A percentile compares a stretch with the other conserved stretches of the same genome.
These are phyloP conservation scores for Barnettozyma hawaiiensis DNA, from an alignment of 1,139 yeast species.

Conservation along the genomic window DNA sequence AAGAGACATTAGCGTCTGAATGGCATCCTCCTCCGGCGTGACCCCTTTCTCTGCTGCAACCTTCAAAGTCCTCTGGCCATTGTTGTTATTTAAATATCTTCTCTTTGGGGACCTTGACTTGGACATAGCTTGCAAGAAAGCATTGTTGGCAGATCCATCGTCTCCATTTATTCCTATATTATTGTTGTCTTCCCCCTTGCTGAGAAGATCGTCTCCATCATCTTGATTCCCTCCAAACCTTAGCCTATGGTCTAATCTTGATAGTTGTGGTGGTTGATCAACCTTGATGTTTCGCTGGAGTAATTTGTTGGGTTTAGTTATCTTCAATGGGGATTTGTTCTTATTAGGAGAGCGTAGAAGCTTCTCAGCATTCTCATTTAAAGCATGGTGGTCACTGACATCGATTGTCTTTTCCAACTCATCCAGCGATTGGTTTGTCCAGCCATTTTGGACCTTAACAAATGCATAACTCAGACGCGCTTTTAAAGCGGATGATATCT, in stretches of 20 bases:
- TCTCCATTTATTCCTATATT: conserved; percentile 11
- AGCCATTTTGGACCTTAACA: conserved; percentile 39
- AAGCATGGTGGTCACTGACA: conserved; percentile 13
- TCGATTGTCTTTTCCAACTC: conserved; percentile 30
- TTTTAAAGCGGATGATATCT: conserved; percentile 37
- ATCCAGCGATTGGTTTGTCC: conserved; percentile 34
- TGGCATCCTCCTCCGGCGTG: conserved; percentile 40
- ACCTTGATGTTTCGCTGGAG: conserved; percentile 11
- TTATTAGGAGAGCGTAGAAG: conserved; percentile 4
- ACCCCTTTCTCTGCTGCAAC: conserved; percentile 4
- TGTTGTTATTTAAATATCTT: conserved; percentile 6
- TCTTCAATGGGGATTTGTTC: conserved; percentile 17
- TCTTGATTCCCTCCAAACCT: conserved; percentile 1
- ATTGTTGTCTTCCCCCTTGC: not conserved
- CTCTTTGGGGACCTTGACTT: conserved; percentile 27
- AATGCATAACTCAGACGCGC: conserved; percentile 43
- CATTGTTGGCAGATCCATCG: conserved; percentile 33
- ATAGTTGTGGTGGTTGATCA: conserved; percentile 6
- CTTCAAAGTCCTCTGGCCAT: conserved; percentile 13
- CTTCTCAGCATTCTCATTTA: not conserved
- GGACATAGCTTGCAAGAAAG: conserved; percentile 34
- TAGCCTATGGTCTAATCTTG: conserved; percentile 3
- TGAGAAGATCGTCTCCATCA: not conserved
- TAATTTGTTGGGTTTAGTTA: conserved; percentile 12
- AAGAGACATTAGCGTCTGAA: conserved; percentile 41